Base-by-base conservation (phyloP, 1,139 yeast genomes). In the Debaryomycetaceae sp. region DNA sequence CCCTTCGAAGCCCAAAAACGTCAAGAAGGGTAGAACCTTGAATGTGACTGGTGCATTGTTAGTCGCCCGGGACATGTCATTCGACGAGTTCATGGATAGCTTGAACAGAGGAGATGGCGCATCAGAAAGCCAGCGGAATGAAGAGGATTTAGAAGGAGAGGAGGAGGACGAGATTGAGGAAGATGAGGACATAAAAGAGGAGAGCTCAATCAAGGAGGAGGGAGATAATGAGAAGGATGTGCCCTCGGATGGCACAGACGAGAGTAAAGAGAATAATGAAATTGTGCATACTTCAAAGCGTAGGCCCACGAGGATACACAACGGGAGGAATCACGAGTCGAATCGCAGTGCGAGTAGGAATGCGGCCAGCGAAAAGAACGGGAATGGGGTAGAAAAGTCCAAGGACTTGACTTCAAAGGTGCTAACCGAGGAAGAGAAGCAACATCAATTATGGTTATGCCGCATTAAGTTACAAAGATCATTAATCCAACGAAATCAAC, bases 361-460 rank as follows among this genome's bases (percentile, higher is more conserved):
- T n/a, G 39, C 51, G 31, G 31, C 31, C 8, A 27, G 11, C 31
- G 31, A 36, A 9, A 24, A 37, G 34, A 37, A 37, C 8, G 22
- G 27, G 2, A 37, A 24, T 13, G 40, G 40, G 4, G 40, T 11
- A 41, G 47, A 49, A 39, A 55, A 53, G 45, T 50, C 53, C 5
- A 57, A 47, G 30, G 48, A 53, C n/a, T 20, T 20, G 6, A 24
- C 40, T 34, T 30, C 38, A 11, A 43, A 45, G 23, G 49, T 59
- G 35, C 37, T 31, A 17, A 59, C 61, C 13, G 68, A 66, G 37
- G 72, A 72, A 43, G 78, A 73, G 47, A 66, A 65, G 49, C 71
- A 70, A 47, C 75, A 73, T 45, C 79, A 74, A 54, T 63, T 74
- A 43, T 73, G 78, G 78, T 60, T 73, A 27, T 74, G 78, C 50